A percentile compares a stretch with the other conserved stretches of the same genome.
Evolutionary conservation across 1,284 basidiomycete genomes (phyloP).

Genomic region (Crepidotus sp.): DNA sequence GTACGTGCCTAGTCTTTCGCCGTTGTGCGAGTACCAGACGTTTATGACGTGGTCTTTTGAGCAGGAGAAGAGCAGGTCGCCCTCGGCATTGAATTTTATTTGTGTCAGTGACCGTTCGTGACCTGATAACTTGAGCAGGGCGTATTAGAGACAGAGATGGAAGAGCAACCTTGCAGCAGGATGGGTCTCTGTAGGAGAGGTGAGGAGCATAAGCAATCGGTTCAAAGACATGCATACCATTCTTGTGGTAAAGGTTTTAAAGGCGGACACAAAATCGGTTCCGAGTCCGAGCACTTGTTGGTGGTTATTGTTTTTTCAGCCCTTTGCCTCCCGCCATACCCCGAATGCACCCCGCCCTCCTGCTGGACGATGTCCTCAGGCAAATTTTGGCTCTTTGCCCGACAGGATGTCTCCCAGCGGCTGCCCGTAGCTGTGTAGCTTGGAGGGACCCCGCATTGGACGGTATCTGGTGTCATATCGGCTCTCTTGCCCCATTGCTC

Average conservation of each 20-base stretch:
- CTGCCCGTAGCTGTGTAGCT: conserved; percentile 37
- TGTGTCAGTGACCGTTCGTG: conserved; percentile 98
- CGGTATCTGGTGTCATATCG: conserved; percentile 39
- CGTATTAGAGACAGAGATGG: neutral
- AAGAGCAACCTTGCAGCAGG: conserved; percentile 32
- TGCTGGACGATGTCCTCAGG: conserved; percentile 45
- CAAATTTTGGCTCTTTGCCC: conserved; percentile 32
- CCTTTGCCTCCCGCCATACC: neutral
- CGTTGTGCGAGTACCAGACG: conserved; percentile 98
- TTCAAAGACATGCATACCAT: conserved; percentile 1
- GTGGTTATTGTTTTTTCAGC: neutral
- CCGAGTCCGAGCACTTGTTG: neutral
- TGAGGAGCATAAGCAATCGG: neutral
- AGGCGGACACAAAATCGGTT: no score
- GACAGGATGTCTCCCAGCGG: conserved; percentile 23
- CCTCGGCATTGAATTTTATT: conserved; percentile 93
- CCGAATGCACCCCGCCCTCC: conserved; percentile 39
- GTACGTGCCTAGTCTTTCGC: conserved; percentile 95
- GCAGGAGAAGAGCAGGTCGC: conserved; percentile 92
- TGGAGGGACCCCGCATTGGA: conserved; percentile 55
- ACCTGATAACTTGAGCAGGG: conserved; percentile 52
- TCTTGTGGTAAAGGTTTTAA: conserved; percentile 6
- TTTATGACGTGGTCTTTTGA: conserved; percentile 96
- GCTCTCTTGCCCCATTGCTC: conserved; percentile 38
- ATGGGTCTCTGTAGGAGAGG: conserved; percentile 30